Base-by-base conservation (phyloP, 768 basidiomycete species). In the Leucogyrophana mollusca region DNA sequence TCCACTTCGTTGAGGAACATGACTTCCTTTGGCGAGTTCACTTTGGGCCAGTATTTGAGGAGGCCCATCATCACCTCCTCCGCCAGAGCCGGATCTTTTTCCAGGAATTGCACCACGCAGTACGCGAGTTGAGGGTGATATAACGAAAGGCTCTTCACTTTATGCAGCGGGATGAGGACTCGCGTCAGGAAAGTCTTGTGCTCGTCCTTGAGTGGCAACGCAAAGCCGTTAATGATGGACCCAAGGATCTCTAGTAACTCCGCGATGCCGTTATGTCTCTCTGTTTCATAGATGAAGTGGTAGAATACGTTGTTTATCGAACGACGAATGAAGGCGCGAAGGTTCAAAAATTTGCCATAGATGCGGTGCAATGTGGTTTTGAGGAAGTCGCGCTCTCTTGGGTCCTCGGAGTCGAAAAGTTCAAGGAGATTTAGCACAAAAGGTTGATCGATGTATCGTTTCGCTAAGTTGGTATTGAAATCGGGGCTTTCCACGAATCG, bases 301-400 rank as follows among this genome's bases (percentile, higher is more conserved):
- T 96, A 98, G 67, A 99, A 99, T 58, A 99, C 95, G 59, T 98
- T 96, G 77, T 95, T 96, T 80, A 99, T 98, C 47, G 95, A 97
- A 49, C 96, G 85, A 45, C 96, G 88, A 60, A 99, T 98, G 71
- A 97, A 98, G 34, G 96, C 95, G 50, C 96, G 93, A 35, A 98
- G 82, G 65, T 94, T 96, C 59, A 98, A 84, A 77, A 99, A 98
- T 76, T 98, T 98, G 65, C 96, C 96, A 62, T 99, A 99, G 67
- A 99, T 98, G 49, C 96, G 87, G 66, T 99, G 96, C 20, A 99
- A 77, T 5, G 96, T 99, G 5, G 96, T 99, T 74, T 99, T 99
- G 59, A 99, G 82, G 68, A 99, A 99, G 65, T 99, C 96, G 56
- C 96, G 92, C 70, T 99, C 96, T 51, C 96, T 82, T 22, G 96